These are phyloP conservation scores for Citrus trifoliata DNA, from an alignment of 345 rosid species.

Conservation along the genomic window DNA sequence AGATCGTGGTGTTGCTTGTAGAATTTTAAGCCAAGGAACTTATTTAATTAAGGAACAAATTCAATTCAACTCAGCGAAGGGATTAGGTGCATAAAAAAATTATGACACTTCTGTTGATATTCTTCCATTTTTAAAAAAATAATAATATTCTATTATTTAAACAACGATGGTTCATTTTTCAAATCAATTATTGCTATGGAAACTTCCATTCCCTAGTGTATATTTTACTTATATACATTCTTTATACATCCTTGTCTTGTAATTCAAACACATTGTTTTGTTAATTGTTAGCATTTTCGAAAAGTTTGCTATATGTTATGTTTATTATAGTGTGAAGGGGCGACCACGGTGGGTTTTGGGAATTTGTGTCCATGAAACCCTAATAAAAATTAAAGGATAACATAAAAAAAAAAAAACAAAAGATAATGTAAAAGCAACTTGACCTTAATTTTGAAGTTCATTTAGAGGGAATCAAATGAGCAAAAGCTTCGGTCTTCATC, in stretches of 20 bases:
- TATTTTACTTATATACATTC: not conserved
- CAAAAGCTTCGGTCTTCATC: not conserved
- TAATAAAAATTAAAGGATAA: too few species aligned
- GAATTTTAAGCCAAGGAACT: not conserved
- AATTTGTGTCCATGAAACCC: not conserved
- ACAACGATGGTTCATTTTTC: not conserved
- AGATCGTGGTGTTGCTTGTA: not conserved
- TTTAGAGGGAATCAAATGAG: not conserved
- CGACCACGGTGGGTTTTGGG: not conserved
- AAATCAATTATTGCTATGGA: not conserved
- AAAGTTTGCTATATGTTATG: not conserved
- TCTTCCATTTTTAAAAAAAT: not conserved
- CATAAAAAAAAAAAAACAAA: not conserved
- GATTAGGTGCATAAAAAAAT: not conserved
- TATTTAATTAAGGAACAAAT: too few species aligned
- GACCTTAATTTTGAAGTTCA: not conserved
- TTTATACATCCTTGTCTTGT: not conserved
- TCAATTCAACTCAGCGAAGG: not conserved
- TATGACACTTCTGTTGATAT: not conserved
- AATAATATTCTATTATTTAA: not conserved
- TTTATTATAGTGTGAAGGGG: not conserved
- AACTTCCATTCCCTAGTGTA: not conserved
- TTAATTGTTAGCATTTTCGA: not conserved
- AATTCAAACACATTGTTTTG: not conserved
- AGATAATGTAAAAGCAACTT: not conserved